These are phyloP conservation scores for Coelastrella sp. DNA, from an alignment of 139 green algal species.

Conservation along the genomic window DNA sequence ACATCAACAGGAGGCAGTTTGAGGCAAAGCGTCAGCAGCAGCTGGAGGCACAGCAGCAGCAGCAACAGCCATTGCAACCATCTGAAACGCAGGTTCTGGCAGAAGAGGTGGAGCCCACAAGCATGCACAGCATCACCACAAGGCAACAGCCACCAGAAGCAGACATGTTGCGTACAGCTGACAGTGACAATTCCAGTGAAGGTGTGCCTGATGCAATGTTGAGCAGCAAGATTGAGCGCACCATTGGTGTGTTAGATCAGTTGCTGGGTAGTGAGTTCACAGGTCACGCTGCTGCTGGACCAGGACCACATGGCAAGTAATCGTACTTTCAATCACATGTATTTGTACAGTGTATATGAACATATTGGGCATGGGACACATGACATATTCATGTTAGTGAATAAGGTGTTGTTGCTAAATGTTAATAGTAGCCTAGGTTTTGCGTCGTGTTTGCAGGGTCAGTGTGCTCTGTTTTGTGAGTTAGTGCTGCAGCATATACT, in stretches of 20 bases:
- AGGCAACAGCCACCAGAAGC: background rate
- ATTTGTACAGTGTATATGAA: no score
- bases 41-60: slow-evolving; percentile 18
- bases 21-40: slow-evolving; percentile 26
- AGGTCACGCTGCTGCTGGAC: slow-evolving; percentile 26
- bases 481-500: no score
- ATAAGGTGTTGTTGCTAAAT: no score
- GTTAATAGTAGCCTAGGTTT: no score
- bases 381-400: no score
- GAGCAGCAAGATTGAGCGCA: background rate
- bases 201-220: background rate
- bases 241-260: slow-evolving; percentile 28
- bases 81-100: background rate
- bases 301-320: slow-evolving; percentile 13
- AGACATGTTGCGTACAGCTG: background rate
- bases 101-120: background rate
- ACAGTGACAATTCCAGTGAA: background rate
- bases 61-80: slow-evolving; percentile 3
- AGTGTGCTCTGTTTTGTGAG: no score
- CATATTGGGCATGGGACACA: no score
- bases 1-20: slow-evolving; percentile 16
- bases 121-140: background rate
- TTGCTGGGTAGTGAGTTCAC: slow-evolving; percentile 13
- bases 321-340: no score
- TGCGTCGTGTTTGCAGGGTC: no score